Base-by-base conservation (phyloP, 768 basidiomycete species). In the Mycena rebaudengoi region DNA sequence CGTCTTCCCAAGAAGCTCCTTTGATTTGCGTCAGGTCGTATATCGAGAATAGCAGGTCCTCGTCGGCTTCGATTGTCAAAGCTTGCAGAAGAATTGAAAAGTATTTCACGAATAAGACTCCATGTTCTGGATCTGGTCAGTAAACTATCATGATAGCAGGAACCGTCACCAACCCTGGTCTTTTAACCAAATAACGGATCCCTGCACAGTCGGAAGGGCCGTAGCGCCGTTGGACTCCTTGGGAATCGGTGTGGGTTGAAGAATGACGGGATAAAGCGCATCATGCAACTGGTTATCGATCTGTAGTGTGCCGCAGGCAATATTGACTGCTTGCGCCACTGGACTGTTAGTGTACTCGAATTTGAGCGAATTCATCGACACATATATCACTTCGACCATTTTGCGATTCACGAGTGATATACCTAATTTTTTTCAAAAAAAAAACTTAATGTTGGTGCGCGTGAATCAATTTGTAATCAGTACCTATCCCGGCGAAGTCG, bases 221-320 rank as follows among this genome's bases (percentile, higher is more conserved):
- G 91, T 93, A 21, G 92, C 86, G 51, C 88, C 89, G 58, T 84
- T 88, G 0, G 86, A 86, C 64, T 94, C 88, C 70, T 88, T 91
- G 7, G 90, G 83, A 30, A 98, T 85, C 0, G 95, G 93, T 7
- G 95, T 95, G 0, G 98, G 97, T 73, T 99, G 97, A 43, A 99
- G 81, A 57, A 99, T 88, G 57, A 99, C 96, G 2, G 98, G 96
- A 80, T 90, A 99, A 13, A 96, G 73, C 18, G 95, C 96, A 60
- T 99, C 98, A 62, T 99, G 97, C 13, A 99, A 86, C 73, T 99
- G 98, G 73, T 99, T 99, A 79, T 99, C 98, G 62, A 99, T 86
- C 74, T 99, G 96, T 12, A 99, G 83, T 69, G 85, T 89, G n/a
- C 92, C 94, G 71, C 91, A 92, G 8, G 91, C 87, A 33, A 99